Conservation (phyloP, 2,329 filamentous ascomycete species). For the Sporothrix brunneoviolacea region DNA sequence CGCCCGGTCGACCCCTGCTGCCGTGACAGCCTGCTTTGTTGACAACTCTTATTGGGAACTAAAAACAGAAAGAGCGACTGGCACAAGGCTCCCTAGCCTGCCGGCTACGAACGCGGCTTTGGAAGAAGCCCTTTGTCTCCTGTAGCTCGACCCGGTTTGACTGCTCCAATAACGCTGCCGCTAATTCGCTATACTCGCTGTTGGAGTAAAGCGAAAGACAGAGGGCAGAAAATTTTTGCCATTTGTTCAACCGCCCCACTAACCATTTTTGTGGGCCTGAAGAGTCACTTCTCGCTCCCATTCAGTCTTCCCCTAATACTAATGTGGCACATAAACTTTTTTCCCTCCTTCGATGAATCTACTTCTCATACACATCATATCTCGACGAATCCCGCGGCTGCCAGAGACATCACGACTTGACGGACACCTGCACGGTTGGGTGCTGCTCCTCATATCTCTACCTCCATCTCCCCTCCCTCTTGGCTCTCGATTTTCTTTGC, state of each 20-base stretch:
- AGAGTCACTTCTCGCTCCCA: conserved; percentile 7
- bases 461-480: not conserved
- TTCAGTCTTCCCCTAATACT: conserved; percentile 3
- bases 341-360: not conserved
- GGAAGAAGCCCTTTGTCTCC: not conserved
- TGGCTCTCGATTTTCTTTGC: not conserved
- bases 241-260: conserved; percentile 2
- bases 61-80: not conserved
- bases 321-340: not conserved
- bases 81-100: conserved; percentile 3
- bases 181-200: not conserved
- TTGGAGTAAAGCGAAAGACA: not conserved
- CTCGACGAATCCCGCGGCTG: not conserved
- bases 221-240: conserved; percentile 2
- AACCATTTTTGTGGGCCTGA: conserved; percentile 4
- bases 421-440: conserved; percentile 73
- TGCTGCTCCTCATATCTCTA: conserved; percentile 17
- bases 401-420: conserved; percentile 31
- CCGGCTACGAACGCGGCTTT: not conserved
- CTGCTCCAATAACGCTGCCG: not conserved
- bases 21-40: not conserved
- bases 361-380: not conserved
- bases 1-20: too few relatives aligned
- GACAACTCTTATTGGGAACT: not conserved
- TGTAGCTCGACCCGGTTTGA: not conserved